Percentiles rank a stretch among this genome's conserved stretches.
phyloP scores from a whole-genome alignment of 352 stramenopile genomes.

The Lagenidium giganteum region DNA sequence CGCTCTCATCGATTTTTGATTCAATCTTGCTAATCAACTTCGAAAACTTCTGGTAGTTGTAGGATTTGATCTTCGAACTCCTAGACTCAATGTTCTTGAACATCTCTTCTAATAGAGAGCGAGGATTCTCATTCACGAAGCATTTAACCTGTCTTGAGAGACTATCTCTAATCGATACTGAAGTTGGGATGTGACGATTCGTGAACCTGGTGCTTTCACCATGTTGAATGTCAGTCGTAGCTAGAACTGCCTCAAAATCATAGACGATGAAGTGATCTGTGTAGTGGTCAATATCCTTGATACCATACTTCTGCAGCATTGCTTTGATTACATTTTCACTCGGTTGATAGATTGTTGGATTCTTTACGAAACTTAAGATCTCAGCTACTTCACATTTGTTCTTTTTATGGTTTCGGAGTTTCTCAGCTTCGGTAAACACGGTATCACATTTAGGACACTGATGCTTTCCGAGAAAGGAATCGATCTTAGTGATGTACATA shows the following conservation, averaged over 20 bases:
- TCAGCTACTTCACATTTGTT: constrained; percentile 13
- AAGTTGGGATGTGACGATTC: constrained; percentile 1
- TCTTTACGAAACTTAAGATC: not conserved
- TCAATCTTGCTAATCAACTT: constrained; percentile 7
- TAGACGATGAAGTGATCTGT: constrained; percentile 14
- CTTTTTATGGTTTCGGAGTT: constrained; percentile 15
- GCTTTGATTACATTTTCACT: constrained; percentile 6
- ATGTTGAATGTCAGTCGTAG: not conserved
- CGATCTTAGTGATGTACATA: constrained; percentile 19
- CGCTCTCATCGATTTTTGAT: not conserved
- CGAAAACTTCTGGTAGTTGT: too few species aligned
- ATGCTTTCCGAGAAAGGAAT: constrained; percentile 9
- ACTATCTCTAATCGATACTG: constrained; percentile 7
- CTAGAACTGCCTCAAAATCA: constrained; percentile 9
- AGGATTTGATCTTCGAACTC: not conserved
- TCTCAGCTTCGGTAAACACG: constrained; percentile 10
- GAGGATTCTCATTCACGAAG: constrained; percentile 5
- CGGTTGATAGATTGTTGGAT: constrained; percentile 12
- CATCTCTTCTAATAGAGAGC: constrained; percentile 3
- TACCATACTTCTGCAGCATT: constrained; percentile 11
- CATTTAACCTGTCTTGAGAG: not conserved
- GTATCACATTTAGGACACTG: constrained; percentile 9
- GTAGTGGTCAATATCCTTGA: constrained; percentile 16
- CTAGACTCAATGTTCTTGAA: constrained; percentile 2
- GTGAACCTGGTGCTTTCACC: constrained; percentile 2